Evolutionary conservation across 352 stramenopile species (phyloP), one percentile per base, ranked within the genome.

Genomic region (Paralagenidium karlingii): DNA sequence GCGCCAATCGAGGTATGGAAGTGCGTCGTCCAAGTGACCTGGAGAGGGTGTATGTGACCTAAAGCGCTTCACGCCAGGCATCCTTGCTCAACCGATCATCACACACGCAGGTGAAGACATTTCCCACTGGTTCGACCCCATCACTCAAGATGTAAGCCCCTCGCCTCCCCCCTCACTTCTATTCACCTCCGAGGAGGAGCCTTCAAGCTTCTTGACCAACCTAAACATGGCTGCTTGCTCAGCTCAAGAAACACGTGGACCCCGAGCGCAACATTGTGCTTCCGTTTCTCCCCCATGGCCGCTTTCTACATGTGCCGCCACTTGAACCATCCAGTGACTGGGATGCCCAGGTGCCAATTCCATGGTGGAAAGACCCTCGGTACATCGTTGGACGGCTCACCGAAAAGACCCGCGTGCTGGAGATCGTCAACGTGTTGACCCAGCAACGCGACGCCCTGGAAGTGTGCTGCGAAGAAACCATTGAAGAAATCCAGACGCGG

Each of bases 341-440:
- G 82, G 61, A 56, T 27, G 94, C 80, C 0, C 56, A 68, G 13
- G 68, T 82, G 27, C 45, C 81, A 1, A 38, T 74, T 18, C 82
- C 83, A n/a, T 96, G 85, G 87, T 96, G 83, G 87, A 56, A 66
- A 24, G 76, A 94, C 49, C 58, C 76, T 0, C 54, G 65, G 30
- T 82, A 71, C 39, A 58, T 87, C 12, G 62, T 93, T 3, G 81
- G 78, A 5, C 43, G 60, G 2, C 64, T 96, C 3, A 93, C 82
- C 3, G 50, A 55, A 20, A 83, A 70, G 15, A 55, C 64, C 44
- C 65, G 81, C 9, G 77, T 67, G 61, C 60, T 96, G 26, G 62
- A 85, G 41, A 60, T 96, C 39, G 78, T 96, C 38, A 96, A 96
- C 42, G 76, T 88, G 22, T 61, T 96, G 8, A 94, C 85, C 7